Evolutionary conservation across 2,329 filamentous ascomycete genomes (phyloP).

Genomic region (Ophiosphaerella korrae): DNA sequence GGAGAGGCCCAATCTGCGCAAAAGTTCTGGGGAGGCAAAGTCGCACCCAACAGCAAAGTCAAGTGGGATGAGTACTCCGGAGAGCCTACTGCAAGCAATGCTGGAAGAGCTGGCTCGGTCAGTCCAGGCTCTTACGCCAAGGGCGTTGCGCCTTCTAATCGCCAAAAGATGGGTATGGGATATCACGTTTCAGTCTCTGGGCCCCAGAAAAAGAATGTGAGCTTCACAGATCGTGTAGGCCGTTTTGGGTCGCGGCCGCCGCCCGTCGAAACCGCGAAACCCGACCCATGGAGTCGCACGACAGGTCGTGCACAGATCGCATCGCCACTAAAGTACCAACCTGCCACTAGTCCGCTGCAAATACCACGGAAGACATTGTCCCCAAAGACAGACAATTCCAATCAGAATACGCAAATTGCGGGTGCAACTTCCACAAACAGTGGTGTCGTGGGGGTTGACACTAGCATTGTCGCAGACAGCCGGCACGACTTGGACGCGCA

Average conservation of each 20-base stretch:
- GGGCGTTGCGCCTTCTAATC: slow-evolving; percentile 16
- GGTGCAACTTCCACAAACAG: slow-evolving; percentile 27
- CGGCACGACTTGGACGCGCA: slow-evolving; percentile 27
- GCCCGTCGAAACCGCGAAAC: slow-evolving; percentile 52
- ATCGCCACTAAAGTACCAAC: slow-evolving; percentile 67
- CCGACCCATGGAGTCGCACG: slow-evolving; percentile 70
- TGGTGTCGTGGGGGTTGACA: slow-evolving; percentile 32
- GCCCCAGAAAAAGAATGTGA: slow-evolving; percentile 36
- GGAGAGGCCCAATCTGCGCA: slow-evolving; percentile 28
- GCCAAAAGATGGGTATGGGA: slow-evolving; percentile 38
- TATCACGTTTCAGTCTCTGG: slow-evolving; percentile 42
- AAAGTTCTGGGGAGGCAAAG: slow-evolving; percentile 46
- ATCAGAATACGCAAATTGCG: slow-evolving; percentile 30
- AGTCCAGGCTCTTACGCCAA: slow-evolving; percentile 54
- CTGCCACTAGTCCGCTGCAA: slow-evolving; percentile 60
- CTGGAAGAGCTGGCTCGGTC: slow-evolving; percentile 62
- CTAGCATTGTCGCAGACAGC: slow-evolving; percentile 35
- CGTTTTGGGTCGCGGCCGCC: slow-evolving; percentile 30
- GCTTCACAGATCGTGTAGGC: slow-evolving; percentile 34
- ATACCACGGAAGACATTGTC: slow-evolving; percentile 46
- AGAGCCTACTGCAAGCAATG: slow-evolving; percentile 62
- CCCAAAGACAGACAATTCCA: slow-evolving; percentile 20
- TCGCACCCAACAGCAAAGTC: slow-evolving; percentile 42
- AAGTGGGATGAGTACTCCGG: slow-evolving; percentile 71
- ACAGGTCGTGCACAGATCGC: slow-evolving; percentile 71